Percentiles rank a stretch among this genome's conserved stretches.
Conservation (phyloP, 768 basidiomycete genomes). For the Auriculariales sp. region DNA sequence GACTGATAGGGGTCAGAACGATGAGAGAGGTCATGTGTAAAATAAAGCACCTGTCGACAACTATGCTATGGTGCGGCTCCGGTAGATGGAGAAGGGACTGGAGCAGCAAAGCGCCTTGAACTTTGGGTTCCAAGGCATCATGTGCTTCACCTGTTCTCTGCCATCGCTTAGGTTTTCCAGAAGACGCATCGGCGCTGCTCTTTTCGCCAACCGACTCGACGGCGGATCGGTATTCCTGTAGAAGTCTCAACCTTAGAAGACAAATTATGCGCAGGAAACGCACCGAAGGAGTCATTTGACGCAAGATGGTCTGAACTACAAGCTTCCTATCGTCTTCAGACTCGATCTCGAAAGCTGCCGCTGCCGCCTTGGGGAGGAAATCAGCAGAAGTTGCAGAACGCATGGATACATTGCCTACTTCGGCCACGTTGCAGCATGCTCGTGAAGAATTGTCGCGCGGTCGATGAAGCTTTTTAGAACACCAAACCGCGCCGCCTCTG, state of each 20-base stretch:
- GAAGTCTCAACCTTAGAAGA: neutral
- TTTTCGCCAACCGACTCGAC: too few species aligned
- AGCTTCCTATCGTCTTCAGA: constrained; percentile 31
- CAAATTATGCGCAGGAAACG: constrained; percentile 9
- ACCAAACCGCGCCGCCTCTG: constrained; percentile 60
- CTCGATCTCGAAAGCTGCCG: constrained; percentile 44
- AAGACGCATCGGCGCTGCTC: too few species aligned
- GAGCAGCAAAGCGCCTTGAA: constrained; percentile 74
- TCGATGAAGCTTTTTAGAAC: constrained; percentile 67
- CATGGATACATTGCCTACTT: constrained; percentile 41
- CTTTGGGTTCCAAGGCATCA: constrained; percentile 44
- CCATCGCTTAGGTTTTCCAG: too few species aligned
- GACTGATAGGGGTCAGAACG: too few species aligned
- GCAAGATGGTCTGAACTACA: constrained; percentile 56
- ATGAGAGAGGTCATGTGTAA: too few species aligned
- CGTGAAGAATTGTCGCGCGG: constrained; percentile 34
- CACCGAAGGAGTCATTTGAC: constrained; percentile 36
- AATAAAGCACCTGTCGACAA: constrained; percentile 62
- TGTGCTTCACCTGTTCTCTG: constrained; percentile 10
- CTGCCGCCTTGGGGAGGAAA: too few species aligned
- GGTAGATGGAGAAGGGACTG: constrained; percentile 67
- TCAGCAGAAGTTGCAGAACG: too few species aligned
- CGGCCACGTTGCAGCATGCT: constrained; percentile 33
- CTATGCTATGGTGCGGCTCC: constrained; percentile 48
- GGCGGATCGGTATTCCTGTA: neutral